A percentile compares a stretch with the other conserved stretches of the same genome.
phyloP scores from a whole-genome alignment of 352 stramenopile species.

The Globisporangium spiculum region DNA sequence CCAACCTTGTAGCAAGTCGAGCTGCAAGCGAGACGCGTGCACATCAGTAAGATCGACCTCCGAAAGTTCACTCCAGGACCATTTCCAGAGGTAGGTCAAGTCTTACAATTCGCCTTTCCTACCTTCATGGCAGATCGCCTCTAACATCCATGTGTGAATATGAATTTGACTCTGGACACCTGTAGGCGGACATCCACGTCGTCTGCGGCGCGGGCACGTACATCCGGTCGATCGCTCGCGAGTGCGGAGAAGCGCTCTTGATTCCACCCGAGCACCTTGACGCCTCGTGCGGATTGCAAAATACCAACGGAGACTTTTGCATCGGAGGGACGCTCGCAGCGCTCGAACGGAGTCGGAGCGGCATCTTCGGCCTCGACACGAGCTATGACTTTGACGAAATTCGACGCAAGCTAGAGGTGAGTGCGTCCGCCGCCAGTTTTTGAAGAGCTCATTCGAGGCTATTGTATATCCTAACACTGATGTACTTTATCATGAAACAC shows the following conservation, averaged over 20 bases:
- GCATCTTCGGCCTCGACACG: slow-evolving; percentile 45
- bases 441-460: background rate
- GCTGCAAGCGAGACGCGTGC: slow-evolving; percentile 52
- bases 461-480: background rate
- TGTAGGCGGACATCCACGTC: slow-evolving; percentile 47
- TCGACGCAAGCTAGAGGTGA: slow-evolving; percentile 37
- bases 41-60: slow-evolving; percentile 62
- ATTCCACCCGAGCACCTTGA: slow-evolving; percentile 29
- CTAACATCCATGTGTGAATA: background rate
- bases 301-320: slow-evolving; percentile 35
- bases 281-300: slow-evolving; percentile 24
- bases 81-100: slow-evolving; percentile 56
- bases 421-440: background rate
- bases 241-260: slow-evolving; percentile 69
- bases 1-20: slow-evolving; percentile 38
- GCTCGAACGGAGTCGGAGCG: slow-evolving; percentile 63
- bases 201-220: slow-evolving; percentile 78
- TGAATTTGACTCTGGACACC: background rate
- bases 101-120: background rate
- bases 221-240: slow-evolving; percentile 83
- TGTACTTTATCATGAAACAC: background rate
- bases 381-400: slow-evolving; percentile 63
- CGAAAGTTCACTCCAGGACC: slow-evolving; percentile 41
- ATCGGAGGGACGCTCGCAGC: slow-evolving; percentile 62
- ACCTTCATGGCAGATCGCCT: no score